These are phyloP conservation scores for Senna siamea DNA, from an alignment of 306 rosid genomes.

Conservation along the genomic window DNA sequence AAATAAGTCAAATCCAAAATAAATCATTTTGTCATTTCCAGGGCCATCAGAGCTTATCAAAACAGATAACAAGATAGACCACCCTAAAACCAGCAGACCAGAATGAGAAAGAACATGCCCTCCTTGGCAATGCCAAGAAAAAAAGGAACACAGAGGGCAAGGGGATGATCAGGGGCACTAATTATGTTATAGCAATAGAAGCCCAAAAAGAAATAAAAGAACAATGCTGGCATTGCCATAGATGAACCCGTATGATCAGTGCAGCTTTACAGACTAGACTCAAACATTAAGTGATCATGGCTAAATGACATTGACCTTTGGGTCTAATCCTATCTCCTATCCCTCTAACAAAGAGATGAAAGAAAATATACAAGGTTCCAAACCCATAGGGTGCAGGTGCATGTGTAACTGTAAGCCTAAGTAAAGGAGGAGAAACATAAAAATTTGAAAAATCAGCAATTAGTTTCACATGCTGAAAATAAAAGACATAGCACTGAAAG, in stretches of 20 bases:
- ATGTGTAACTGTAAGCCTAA: neutral
- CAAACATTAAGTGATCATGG: neutral
- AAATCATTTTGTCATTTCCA: neutral
- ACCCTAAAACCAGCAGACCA: neutral
- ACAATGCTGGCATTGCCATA: neutral
- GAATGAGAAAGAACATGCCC: neutral
- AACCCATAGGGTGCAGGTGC: neutral
- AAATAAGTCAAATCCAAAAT: neutral
- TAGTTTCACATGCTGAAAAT: neutral
- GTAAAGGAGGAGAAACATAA: neutral
- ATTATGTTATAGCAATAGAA: neutral
- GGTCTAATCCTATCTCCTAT: too few relatives aligned
- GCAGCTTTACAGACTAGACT: neutral
- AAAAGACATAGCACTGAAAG: neutral
- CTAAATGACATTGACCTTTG: conserved; percentile 3
- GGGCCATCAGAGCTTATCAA: neutral
- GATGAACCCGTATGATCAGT: conserved; percentile 6
- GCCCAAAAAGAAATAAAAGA: neutral
- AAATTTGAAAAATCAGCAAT: neutral
- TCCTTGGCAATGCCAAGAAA: neutral
- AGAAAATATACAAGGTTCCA: conserved; percentile 1
- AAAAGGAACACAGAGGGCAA: neutral
- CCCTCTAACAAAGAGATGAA: neutral
- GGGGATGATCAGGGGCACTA: neutral
- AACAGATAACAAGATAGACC: neutral